Conservation (phyloP, 2,329 filamentous ascomycete genomes). For the Cladosporium sphaerospermum region DNA sequence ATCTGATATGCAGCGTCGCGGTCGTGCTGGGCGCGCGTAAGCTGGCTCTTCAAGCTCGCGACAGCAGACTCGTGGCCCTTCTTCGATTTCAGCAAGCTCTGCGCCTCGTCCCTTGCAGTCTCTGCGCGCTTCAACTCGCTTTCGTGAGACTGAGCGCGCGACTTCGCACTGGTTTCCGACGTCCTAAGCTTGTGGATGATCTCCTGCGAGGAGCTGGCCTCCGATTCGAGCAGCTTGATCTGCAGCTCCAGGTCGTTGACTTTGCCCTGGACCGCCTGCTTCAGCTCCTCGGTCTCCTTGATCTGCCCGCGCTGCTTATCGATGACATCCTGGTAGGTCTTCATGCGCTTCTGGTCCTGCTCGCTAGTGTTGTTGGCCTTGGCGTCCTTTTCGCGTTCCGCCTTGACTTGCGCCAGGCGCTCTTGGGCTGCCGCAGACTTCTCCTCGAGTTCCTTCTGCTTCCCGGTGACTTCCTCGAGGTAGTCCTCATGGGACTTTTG, state of each 20-base stretch:
- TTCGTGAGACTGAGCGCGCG: constrained; percentile 15
- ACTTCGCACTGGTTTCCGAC: constrained; percentile 12
- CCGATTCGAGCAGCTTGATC: constrained; percentile 26
- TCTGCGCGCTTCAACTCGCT: constrained; percentile 26
- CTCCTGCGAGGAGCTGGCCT: constrained; percentile 16
- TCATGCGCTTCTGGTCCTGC: constrained; percentile 46
- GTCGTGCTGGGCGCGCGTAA: constrained; percentile 26
- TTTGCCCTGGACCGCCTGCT: constrained; percentile 38
- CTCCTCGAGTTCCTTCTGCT: constrained; percentile 40
- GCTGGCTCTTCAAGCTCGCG: constrained; percentile 24
- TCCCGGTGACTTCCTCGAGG: constrained; percentile 43
- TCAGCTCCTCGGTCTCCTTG: constrained; percentile 46
- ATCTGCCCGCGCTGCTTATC: constrained; percentile 49
- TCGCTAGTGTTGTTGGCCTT: constrained; percentile 42
- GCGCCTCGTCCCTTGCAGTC: constrained; percentile 24
- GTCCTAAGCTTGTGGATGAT: constrained; percentile 18
- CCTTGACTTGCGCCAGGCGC: constrained; percentile 33
- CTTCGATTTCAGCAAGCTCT: constrained; percentile 20
- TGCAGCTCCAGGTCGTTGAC: constrained; percentile 32
- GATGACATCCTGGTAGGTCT: constrained; percentile 51
- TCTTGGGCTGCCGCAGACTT: constrained; percentile 29
- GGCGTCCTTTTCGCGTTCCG: constrained; percentile 40
- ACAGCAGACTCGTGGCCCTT: constrained; percentile 24
- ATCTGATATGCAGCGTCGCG: constrained; percentile 31
- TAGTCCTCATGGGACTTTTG: constrained; percentile 40